Evolutionary conservation across 768 basidiomycete genomes (phyloP).

Genomic region (Boletus rubropictus): DNA sequence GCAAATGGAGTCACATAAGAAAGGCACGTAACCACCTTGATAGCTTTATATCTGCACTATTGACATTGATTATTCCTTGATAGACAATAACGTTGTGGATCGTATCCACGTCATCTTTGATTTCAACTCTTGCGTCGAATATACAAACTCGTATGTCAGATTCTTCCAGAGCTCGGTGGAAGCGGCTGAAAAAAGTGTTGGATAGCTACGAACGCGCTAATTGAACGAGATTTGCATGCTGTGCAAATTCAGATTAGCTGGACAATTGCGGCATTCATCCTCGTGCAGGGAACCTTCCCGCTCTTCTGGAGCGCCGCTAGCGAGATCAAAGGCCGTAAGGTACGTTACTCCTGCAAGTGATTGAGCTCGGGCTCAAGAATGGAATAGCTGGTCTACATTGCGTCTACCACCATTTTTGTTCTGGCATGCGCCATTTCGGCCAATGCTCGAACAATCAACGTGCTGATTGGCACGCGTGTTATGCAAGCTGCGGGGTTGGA

Average conservation of each 20-base stretch:
- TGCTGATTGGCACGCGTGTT: slow-evolving; percentile 62
- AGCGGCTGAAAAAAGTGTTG: background rate
- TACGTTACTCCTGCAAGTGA: slow-evolving; percentile 21
- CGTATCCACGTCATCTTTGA: slow-evolving; percentile 21
- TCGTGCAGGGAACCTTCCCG: slow-evolving; percentile 64
- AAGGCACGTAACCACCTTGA: slow-evolving; percentile 39
- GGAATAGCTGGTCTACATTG: slow-evolving; percentile 46
- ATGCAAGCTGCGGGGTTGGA: slow-evolving; percentile 62
- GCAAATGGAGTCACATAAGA: slow-evolving; percentile 48
- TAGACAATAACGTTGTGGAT: slow-evolving; percentile 27
- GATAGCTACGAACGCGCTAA: slow-evolving; percentile 57
- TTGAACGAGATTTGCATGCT: slow-evolving; percentile 56
- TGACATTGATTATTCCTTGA: background rate
- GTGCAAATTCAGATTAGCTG: slow-evolving; percentile 58
- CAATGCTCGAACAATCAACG: slow-evolving; percentile 44
- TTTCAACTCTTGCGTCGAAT: slow-evolving; percentile 22
- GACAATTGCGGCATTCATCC: slow-evolving; percentile 66
- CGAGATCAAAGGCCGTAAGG: slow-evolving; percentile 74
- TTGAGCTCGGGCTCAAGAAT: slow-evolving; percentile 1
- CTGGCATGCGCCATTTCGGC: slow-evolving; percentile 55
- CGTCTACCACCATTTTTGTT: slow-evolving; percentile 47
- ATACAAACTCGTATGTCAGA: slow-evolving; percentile 28
- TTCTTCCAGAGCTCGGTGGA: background rate
- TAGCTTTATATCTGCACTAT: background rate
- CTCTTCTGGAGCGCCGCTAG: slow-evolving; percentile 63